Evolutionary conservation across 352 stramenopile genomes (phyloP).

Genomic region (Globisporangium spiculum): DNA sequence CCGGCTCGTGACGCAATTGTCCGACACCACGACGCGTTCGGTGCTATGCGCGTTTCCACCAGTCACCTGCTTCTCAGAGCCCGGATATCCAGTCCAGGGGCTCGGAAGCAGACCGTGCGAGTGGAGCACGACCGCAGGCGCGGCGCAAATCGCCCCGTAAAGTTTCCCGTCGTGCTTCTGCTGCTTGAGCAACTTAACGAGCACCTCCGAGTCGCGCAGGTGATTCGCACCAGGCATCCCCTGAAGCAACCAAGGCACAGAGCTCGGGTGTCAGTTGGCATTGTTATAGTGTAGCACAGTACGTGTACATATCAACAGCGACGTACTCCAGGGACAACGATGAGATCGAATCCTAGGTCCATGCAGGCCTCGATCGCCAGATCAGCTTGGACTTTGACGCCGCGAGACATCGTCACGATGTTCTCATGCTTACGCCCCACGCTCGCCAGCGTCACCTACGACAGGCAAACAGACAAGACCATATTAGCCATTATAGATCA

Average conservation of each 20-base stretch:
- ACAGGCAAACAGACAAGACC: not conserved
- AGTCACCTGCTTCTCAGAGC: slow-evolving; percentile 65
- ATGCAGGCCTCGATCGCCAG: slow-evolving; percentile 56
- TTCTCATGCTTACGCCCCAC: slow-evolving; percentile 58
- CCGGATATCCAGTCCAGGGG: slow-evolving; percentile 61
- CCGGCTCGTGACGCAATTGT: slow-evolving; percentile 77
- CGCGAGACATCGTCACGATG: slow-evolving; percentile 73
- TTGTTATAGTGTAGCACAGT: not conserved
- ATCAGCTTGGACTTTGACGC: slow-evolving; percentile 68
- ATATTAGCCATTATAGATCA: not conserved
- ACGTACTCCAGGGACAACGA: slow-evolving; percentile 63
- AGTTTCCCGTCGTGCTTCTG: slow-evolving; percentile 62
- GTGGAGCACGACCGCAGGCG: slow-evolving; percentile 68
- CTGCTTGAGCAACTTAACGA: slow-evolving; percentile 55
- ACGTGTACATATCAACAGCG: not conserved
- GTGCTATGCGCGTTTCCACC: slow-evolving; percentile 28
- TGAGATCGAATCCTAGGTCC: slow-evolving; percentile 58
- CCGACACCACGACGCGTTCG: slow-evolving; percentile 63
- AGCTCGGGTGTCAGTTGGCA: not conserved
- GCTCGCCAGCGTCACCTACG: slow-evolving; percentile 57
- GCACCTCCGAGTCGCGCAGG: slow-evolving; percentile 58
- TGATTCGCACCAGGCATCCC: slow-evolving; percentile 66
- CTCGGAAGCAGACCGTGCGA: slow-evolving; percentile 54
- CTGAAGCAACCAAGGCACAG: slow-evolving; percentile 20
- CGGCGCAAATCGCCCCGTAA: slow-evolving; percentile 77